Percentiles rank a stretch among this genome's conserved stretches.
These are phyloP conservation scores for Puccinia hordei DNA, from an alignment of 1,284 basidiomycete genomes.

Conservation along the genomic window DNA sequence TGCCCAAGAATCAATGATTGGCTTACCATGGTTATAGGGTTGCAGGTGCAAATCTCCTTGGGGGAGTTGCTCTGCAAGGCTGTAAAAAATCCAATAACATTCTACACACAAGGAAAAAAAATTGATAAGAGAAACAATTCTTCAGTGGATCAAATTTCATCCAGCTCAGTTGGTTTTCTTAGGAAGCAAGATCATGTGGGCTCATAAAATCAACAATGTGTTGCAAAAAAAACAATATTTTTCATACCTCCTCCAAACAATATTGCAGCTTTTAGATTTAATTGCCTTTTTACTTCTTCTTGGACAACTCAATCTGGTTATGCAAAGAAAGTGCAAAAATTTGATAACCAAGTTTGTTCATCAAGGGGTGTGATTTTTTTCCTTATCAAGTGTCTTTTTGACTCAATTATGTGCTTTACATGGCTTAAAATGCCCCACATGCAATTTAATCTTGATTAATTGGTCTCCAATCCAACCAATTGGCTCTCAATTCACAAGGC, in stretches of 20 bases:
- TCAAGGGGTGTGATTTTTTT: slow-evolving; percentile 88
- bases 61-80: no score
- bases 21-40: no score
- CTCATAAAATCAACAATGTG: slow-evolving; percentile 75
- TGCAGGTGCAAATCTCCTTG: no score
- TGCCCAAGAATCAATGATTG: no score
- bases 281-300: slow-evolving; percentile 95
- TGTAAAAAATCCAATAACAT: no score
- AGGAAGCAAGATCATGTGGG: slow-evolving; percentile 93
- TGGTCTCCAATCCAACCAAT: slow-evolving; percentile 73
- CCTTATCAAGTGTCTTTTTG: slow-evolving; percentile 71
- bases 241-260: slow-evolving; percentile 74
- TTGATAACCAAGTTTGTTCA: slow-evolving; percentile 98
- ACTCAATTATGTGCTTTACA: slow-evolving; percentile 73
- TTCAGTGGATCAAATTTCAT: slow-evolving; percentile 80
- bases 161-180: slow-evolving; percentile 95
- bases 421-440: slow-evolving; percentile 99
- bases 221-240: slow-evolving; percentile 66
- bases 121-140: no score
- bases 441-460: slow-evolving; percentile 88
- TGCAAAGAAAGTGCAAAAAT: slow-evolving; percentile 95
- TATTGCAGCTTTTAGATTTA: slow-evolving; percentile 81
- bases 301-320: slow-evolving; percentile 80
- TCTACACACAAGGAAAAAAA: no score
- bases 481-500: slow-evolving; percentile 78